phyloP scores from a whole-genome alignment of 2,329 filamentous ascomycete species.

The Sarocladium oryzae region DNA sequence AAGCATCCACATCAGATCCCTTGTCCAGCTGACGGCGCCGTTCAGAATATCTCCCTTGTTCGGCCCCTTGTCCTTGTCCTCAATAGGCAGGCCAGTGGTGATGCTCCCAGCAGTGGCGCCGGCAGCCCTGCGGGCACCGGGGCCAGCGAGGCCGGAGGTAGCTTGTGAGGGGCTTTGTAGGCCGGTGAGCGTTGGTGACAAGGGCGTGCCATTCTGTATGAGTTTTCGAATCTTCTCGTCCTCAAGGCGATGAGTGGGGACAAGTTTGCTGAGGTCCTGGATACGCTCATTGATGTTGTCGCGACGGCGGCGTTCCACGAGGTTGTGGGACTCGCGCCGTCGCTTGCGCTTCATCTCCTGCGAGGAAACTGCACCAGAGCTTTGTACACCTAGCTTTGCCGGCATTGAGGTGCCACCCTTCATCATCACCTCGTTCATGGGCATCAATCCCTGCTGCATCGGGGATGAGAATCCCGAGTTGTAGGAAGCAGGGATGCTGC shows the following conservation, averaged over 20 bases:
- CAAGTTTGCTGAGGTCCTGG: constrained; percentile 88
- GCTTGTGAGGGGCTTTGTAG: constrained; percentile 65
- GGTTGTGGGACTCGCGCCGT: constrained; percentile 88
- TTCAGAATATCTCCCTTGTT: constrained; percentile 99
- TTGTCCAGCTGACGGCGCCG: constrained; percentile 92
- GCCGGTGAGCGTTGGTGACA: constrained; percentile 75
- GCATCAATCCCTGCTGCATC: constrained; percentile 55
- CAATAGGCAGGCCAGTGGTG: constrained; percentile 83
- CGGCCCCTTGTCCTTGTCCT: constrained; percentile 97
- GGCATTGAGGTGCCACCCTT: constrained; percentile 86
- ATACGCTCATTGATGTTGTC: constrained; percentile 99
- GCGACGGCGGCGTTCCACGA: constrained; percentile 86
- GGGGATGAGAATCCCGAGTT: constrained; percentile 88
- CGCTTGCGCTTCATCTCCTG: constrained; percentile 92
- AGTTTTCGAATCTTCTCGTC: constrained; percentile 97
- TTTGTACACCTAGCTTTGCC: constrained; percentile 61
- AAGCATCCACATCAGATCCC: constrained; percentile 96
- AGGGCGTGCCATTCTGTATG: constrained; percentile 81
- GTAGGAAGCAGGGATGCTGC: constrained; percentile 74
- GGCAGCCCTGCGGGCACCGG: constrained; percentile 72
- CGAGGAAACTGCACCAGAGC: constrained; percentile 54
- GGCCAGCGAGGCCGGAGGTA: constrained; percentile 81
- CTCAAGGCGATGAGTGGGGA: constrained; percentile 85
- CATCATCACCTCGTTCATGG: constrained; percentile 84
- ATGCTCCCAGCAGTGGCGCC: constrained; percentile 70